Conservation (phyloP, 768 basidiomycete species). For the Kondoa malvinella region DNA sequence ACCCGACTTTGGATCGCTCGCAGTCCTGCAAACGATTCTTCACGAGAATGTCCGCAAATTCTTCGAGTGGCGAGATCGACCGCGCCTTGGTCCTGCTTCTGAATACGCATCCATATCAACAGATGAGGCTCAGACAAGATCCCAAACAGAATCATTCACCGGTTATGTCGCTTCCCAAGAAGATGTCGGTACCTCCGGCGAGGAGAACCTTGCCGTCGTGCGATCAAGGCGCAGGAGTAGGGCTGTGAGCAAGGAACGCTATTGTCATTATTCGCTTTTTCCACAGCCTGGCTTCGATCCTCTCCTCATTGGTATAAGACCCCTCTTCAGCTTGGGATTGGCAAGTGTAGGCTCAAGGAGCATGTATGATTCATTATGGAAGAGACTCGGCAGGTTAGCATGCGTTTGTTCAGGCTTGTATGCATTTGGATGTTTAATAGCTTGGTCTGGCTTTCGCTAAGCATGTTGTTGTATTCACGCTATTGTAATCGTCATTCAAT, state of each 20-base stretch:
- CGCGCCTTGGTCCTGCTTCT: not conserved
- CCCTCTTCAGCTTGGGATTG: not conserved
- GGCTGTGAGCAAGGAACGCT: not conserved
- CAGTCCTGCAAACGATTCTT: not conserved
- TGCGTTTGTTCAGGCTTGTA: too few species aligned
- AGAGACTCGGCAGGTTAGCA: not conserved
- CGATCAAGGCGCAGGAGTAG: too few species aligned
- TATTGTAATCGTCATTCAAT: not conserved
- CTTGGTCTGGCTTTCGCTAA: not conserved
- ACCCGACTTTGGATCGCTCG: not conserved
- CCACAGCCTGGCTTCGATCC: not conserved
- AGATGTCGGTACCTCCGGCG: not conserved
- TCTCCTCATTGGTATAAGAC: not conserved
- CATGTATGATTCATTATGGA: not conserved
- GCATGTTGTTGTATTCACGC: not conserved
- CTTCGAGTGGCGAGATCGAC: not conserved
- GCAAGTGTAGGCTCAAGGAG: not conserved
- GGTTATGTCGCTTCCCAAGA: not conserved
- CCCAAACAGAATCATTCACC: not conserved
- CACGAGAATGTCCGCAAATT: not conserved
- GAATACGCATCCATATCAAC: not conserved
- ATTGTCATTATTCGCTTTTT: not conserved
- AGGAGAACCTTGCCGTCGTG: not conserved
- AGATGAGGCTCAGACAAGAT: not conserved
- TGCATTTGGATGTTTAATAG: not conserved